Evolutionary conservation across 768 basidiomycete genomes (phyloP), one percentile per base, ranked within the genome.

Genomic region (Tephrocybe sp.): DNA sequence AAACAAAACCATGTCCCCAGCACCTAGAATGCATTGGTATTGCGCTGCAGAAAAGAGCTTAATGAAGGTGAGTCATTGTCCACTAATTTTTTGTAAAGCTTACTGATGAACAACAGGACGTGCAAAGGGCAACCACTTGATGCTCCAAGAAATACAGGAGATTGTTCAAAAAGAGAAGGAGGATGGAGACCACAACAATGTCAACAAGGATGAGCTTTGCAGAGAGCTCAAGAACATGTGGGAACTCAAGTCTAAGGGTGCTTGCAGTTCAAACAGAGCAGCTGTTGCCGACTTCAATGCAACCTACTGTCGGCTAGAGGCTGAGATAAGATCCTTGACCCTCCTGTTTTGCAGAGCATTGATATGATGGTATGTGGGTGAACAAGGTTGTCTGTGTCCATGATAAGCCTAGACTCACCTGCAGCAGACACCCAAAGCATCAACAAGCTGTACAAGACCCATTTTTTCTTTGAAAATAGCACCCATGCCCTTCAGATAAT

Each of bases 51-150:
- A 32, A 44, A 22, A 34, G 34, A 37, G 25, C 32, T 46, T 9
- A 46, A 46, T 21, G 35, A 46, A 27, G 44, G 35, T 46, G 3
- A 37, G 44, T 25, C 26, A 28, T 46, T 39, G 38, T 21, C 6
- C n/a, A n/a, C n/a, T n/a, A 21, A 22, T 22, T 7, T 7, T 9
- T 5, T 9, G 22, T 5, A 12, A 39, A 5, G 19, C n/a, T 39
- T 25, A 21, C 38, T 7, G 19, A 7, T 9, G 7, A 11, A 19
- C 16, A 34, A n/a, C 32, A 42, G 40, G 40, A 9, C 40, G 24
- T 28, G 26, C 28, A 2, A 31, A 43, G 28, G 27, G 28, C 18
- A 28, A 43, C 16, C 12, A 16, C 12, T 8, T 30, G n/a, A 5
- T 5, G 16, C 11, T 37, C 7, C 18, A 7, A 5, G 36, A 37